phyloP scores from a whole-genome alignment of 768 basidiomycete genomes.

The Strobilomyces dryophilus region DNA sequence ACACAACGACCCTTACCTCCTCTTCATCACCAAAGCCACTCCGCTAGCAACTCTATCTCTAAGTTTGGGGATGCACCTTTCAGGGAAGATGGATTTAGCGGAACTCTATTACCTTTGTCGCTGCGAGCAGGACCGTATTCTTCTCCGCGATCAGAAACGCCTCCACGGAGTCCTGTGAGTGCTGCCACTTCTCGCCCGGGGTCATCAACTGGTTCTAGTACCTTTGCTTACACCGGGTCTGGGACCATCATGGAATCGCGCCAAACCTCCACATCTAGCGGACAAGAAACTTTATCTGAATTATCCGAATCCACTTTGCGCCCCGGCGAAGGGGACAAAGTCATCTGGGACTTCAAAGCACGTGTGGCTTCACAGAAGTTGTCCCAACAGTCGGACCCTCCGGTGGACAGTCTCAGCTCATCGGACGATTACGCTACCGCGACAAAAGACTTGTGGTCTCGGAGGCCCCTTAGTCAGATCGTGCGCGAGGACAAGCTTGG shows the following conservation, averaged over 20 bases:
- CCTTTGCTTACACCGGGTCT: constrained; percentile 24
- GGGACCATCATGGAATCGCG: constrained; percentile 25
- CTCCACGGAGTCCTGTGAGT: constrained; percentile 63
- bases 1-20: constrained; percentile 24
- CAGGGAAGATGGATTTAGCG: constrained; percentile 27
- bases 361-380: constrained; percentile 15
- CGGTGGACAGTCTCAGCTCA: constrained; percentile 19
- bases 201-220: constrained; percentile 31
- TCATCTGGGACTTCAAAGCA: constrained; percentile 27
- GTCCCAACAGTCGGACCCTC: constrained; percentile 15
- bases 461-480: constrained; percentile 29
- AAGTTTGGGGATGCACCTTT: constrained; percentile 31
- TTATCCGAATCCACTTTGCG: constrained; percentile 32
- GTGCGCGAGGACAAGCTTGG: constrained; percentile 18
- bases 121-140: constrained; percentile 28
- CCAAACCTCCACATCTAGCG: constrained; percentile 26
- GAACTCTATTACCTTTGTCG: constrained; percentile 21
- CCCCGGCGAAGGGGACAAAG: constrained; percentile 29
- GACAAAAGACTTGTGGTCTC: constrained; percentile 30
- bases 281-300: constrained; percentile 32
- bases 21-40: constrained; percentile 27
- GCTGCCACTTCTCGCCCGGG: constrained; percentile 42
- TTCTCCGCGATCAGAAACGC: constrained; percentile 38
- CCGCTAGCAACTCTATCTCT: constrained; percentile 23
- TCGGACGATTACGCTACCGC: constrained; percentile 30